A percentile compares a stretch with the other conserved stretches of the same genome.
phyloP scores from a whole-genome alignment of 2,329 filamentous ascomycete genomes.

The Phaeosphaeriaceae sp. region DNA sequence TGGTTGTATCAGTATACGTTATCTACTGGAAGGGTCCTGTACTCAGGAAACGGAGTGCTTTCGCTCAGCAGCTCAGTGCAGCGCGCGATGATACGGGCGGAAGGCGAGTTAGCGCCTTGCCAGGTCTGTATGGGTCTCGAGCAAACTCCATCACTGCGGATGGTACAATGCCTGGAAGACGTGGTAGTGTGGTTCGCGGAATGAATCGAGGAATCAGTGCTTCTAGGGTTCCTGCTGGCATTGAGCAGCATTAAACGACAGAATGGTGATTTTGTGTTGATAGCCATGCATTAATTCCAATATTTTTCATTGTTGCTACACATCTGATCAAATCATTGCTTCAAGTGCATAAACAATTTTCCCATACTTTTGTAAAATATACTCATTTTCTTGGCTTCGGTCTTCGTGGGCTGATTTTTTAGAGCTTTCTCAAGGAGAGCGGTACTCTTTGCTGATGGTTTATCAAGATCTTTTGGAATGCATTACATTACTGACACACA shows the following conservation, averaged over 20 bases:
- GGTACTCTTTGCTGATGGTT: no score
- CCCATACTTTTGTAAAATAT: no score
- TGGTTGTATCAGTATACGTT: slow-evolving; percentile 52
- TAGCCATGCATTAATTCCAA: no score
- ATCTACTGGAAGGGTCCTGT: slow-evolving; percentile 62
- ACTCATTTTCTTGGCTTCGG: no score
- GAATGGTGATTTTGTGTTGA: no score
- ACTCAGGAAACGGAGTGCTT: slow-evolving; percentile 59
- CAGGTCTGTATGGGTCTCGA: slow-evolving; percentile 39
- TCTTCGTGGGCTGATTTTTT: no score
- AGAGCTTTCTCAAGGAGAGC: no score
- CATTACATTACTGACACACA: no score
- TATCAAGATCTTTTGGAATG: no score
- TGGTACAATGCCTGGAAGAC: slow-evolving; percentile 24
- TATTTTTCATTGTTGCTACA: no score
- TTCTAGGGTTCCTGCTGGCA: background rate
- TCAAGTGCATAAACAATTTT: no score
- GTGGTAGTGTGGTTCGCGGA: slow-evolving; percentile 40
- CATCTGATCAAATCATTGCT: no score
- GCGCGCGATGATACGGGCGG: slow-evolving; percentile 42
- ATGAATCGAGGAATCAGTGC: slow-evolving; percentile 12
- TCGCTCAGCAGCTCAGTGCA: slow-evolving; percentile 56
- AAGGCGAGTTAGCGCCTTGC: slow-evolving; percentile 39
- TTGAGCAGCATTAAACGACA: slow-evolving; percentile 2
- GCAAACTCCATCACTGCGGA: slow-evolving; percentile 34